Evolutionary conservation across 495 filamentous ascomycete genomes (phyloP).

Genomic region (Xylaria castorea): DNA sequence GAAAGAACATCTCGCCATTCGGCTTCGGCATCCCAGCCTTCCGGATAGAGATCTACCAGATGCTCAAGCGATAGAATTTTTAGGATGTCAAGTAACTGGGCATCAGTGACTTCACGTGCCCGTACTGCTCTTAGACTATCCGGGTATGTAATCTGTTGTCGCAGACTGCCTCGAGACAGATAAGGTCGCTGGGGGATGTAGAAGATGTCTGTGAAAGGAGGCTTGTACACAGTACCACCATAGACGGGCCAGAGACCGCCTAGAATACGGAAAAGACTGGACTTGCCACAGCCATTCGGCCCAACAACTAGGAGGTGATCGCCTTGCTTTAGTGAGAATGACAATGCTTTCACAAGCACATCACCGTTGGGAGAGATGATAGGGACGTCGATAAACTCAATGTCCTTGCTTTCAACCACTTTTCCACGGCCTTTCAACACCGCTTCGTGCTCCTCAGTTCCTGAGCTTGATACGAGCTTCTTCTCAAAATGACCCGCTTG

Average conservation of each 20-base stretch:
- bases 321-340: conserved; percentile 83
- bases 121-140: conserved; percentile 89
- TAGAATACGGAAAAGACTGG: conserved; percentile 91
- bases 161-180: conserved; percentile 82
- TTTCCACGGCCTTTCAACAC: conserved; percentile 80
- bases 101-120: conserved; percentile 80
- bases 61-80: conserved; percentile 79
- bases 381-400: conserved; percentile 90
- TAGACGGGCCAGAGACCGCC: conserved; percentile 99
- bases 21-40: conserved; percentile 91
- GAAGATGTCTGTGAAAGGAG: conserved; percentile 88
- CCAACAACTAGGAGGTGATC: conserved; percentile 95
- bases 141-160: conserved; percentile 96
- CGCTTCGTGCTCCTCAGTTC: conserved; percentile 75
- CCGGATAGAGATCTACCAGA: conserved; percentile 77
- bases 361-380: conserved; percentile 98
- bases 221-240: conserved; percentile 89
- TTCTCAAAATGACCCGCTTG: conserved; percentile 89
- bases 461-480: conserved; percentile 89
- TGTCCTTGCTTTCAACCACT: conserved; percentile 78
- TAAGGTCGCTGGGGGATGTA: conserved; percentile 98
- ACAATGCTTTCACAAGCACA: conserved; percentile 80
- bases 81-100: conserved; percentile 78
- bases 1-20: conserved; percentile 95
- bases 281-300: conserved; percentile 97